phyloP scores from a whole-genome alignment of 2,329 filamentous ascomycete genomes.

The Ceratocystis alfenasii region DNA sequence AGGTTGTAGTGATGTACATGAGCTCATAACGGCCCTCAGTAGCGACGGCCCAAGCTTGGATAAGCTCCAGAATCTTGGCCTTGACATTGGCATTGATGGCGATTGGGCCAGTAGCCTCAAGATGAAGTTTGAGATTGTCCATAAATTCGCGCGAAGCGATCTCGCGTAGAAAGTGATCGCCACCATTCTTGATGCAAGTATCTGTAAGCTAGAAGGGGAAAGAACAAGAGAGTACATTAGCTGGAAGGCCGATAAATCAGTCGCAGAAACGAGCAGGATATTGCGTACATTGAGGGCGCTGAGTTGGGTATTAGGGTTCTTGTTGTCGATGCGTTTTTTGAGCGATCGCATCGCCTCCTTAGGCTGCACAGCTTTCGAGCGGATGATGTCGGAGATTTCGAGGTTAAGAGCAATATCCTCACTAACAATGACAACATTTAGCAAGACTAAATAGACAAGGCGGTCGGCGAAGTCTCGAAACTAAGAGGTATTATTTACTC shows the following conservation, averaged over 20 bases:
- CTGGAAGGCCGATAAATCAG: background rate
- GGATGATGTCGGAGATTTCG: conserved; percentile 94
- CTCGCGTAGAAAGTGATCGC: conserved; percentile 85
- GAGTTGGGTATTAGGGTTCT: conserved; percentile 93
- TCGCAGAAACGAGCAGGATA: background rate
- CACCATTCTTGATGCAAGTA: conserved; percentile 97
- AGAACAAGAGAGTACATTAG: background rate
- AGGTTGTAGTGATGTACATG: conserved; percentile 78
- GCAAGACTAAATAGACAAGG: background rate
- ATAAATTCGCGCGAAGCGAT: conserved; percentile 96
- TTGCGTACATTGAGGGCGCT: conserved; percentile 71
- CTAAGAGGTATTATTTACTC: conserved; percentile 29
- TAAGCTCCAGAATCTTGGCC: conserved; percentile 79
- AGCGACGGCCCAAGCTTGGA: conserved; percentile 85
- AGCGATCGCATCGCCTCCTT: conserved; percentile 97
- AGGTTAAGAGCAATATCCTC: conserved; percentile 96
- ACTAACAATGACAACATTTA: conserved; percentile 35
- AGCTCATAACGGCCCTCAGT: conserved; percentile 75
- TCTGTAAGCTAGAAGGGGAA: conserved; percentile 61
- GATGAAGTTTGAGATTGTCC: conserved; percentile 85
- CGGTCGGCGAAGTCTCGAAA: background rate
- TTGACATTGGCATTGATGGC: conserved; percentile 78
- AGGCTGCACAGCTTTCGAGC: conserved; percentile 92
- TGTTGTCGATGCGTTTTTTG: conserved; percentile 88
- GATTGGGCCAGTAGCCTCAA: conserved; percentile 64